Percentiles rank a stretch among this genome's conserved stretches.
Conservation (phyloP, 116 monocot species). For the Papilionanthe hybrid region DNA sequence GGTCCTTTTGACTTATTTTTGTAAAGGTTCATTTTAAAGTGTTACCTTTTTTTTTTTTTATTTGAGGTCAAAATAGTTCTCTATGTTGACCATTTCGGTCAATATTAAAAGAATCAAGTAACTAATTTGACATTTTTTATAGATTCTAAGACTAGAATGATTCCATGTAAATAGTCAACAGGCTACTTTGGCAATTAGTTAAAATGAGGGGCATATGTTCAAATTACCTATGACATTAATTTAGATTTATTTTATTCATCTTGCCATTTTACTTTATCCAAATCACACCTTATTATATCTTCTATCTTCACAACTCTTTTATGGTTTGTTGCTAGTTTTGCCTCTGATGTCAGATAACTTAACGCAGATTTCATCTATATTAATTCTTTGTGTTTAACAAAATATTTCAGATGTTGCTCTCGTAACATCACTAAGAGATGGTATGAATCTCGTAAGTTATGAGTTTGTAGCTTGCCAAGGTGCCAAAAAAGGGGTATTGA, state of each 20-base stretch:
- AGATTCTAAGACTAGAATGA: no score
- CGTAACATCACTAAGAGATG: slow-evolving; percentile 95
- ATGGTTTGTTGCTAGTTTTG: neutral
- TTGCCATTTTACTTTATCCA: neutral
- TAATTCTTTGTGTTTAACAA: neutral
- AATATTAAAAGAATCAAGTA: no score
- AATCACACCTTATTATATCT: neutral
- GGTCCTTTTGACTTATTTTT: no score
- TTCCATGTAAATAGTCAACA: no score
- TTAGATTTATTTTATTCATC: neutral
- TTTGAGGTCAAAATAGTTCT: no score
- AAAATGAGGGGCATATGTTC: no score
- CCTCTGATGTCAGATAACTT: neutral
- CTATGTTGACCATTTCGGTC: no score
- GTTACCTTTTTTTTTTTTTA: no score
- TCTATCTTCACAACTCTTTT: neutral
- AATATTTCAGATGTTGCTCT: slow-evolving; percentile 75
- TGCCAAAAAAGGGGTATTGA: slow-evolving; percentile 91
- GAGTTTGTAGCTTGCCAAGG: slow-evolving; percentile 98
- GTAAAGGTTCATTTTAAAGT: no score
- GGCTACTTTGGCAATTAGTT: no score
- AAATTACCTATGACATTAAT: neutral
- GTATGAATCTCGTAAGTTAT: slow-evolving; percentile 99
- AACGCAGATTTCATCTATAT: neutral
- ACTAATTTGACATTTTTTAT: no score